Evolutionary conservation across 805 yeast genomes (phyloP), one percentile per base, ranked within the genome.

Genomic region (Starmera quercuum): DNA sequence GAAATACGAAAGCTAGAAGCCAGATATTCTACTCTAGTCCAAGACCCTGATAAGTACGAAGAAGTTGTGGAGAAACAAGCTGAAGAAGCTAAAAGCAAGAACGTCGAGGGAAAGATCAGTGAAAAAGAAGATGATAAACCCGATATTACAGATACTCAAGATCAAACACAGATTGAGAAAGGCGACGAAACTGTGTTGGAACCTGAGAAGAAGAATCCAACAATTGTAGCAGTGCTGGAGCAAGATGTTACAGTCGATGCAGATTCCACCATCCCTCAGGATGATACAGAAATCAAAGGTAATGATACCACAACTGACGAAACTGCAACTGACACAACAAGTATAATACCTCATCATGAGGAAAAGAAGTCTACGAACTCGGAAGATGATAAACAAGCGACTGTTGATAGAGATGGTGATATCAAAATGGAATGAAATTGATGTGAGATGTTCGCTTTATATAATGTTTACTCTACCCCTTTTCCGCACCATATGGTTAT

Each of bases 201-300:
- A 37, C 37, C 6, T 16, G 17, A 18, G 26, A 47, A 41, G 32
- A 31, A 33, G 18, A 50, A 51, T 23, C 52, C 53, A 6, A 45
- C 39, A 3, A 38, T 46, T 21, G 37, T 45, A 8, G 38, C 53
- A 10, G 49, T 49, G 7, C 22, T 44, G 14, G 51, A 49, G 26
- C 49, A 47, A 27, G 60, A 54, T 32, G 36, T 45, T 4, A 58
- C 64, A 6, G 53, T 52, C 29, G 75, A 71, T 46, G 72, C 70
- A 11, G 77, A 71, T 45, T 52, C 68, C 8, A 69, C 75, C 2
- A 56, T 67, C 13, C 67, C 65, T 19, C 73, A 68, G 38, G 76
- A 71, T 46, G 74, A 75, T 21, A 47, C 54, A n/a, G 57, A 51
- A 30, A 21, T 47, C 35, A 71, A 62, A 37, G 72, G 61, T 11